Base-by-base conservation (phyloP, 306 rosid genomes). In the Alnus glutinosa region DNA sequence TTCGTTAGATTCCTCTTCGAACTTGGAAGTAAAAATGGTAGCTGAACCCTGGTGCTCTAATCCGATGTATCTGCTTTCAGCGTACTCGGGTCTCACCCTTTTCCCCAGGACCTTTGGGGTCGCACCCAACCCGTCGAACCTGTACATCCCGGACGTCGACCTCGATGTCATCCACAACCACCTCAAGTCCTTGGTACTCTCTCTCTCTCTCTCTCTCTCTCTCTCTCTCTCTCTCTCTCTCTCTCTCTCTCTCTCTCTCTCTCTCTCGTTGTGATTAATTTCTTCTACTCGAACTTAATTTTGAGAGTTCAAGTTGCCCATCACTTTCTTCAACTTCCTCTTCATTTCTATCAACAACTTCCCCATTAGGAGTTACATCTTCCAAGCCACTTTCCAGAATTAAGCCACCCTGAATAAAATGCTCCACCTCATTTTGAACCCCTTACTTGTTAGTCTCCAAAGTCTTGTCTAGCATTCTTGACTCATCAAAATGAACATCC, bases 161-260 rank as follows among this genome's bases (percentile, higher is more conserved):
- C 88, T 92, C 4, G 82, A 86, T 67, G 23, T 74, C 85, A 85
- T 90, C 50, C 84, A 89, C 84, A 82, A 46, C 78, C 86, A 77
- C 73, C 92, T 94, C 86, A 87, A 76, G 79, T 87, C 97, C 86
- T 82, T 57, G 86, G 98, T 91, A 77, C 48, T 55, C 59, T 51
- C 44, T 48, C 10, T 46, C 37, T 67, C 8, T 4, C 46, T 42
- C 28, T 23, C 28, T 23, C 28, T 23, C 28, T 23, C 28, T 23
- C 28, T 23, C 28, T 23, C 28, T 23, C 28, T 23, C 28, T 23
- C 28, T 23, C 28, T 23, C 28, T 23, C 28, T 39, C 1, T 9
- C 55, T 16, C 0, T 2, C 57, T 0, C 11, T 61, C 37, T 36
- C 34, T 30, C 36, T 0, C 71, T 4, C 50, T 9, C 11, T 9